phyloP scores from a whole-genome alignment of 257 asterid species.

The Fraxinus americana region DNA sequence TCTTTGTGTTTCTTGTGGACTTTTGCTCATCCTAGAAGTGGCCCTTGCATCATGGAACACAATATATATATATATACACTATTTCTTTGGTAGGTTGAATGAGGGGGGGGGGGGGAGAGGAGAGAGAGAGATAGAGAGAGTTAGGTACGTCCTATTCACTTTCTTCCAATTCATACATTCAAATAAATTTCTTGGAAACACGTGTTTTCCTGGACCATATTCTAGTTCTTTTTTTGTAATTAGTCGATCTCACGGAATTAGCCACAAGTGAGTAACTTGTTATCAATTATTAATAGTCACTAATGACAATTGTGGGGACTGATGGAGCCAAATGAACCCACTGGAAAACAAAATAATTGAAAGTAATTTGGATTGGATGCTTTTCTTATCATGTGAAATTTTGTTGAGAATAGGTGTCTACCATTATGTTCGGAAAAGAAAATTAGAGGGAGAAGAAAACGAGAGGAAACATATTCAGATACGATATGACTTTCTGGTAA shows the following conservation, averaged over 20 bases:
- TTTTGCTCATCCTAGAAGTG: background rate
- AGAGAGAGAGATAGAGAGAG: too few species aligned
- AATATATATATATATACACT: too few species aligned
- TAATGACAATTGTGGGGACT: constrained; percentile 29
- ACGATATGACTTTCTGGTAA: background rate
- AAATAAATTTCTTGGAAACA: too few species aligned
- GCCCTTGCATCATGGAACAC: too few species aligned
- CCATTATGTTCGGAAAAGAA: constrained; percentile 15
- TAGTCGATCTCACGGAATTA: too few species aligned
- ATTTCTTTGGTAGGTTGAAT: too few species aligned
- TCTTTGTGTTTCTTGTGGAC: constrained; percentile 22
- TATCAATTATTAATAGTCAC: background rate
- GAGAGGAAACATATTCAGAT: background rate
- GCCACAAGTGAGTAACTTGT: too few species aligned
- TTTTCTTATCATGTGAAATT: constrained; percentile 52
- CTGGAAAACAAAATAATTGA: constrained; percentile 19
- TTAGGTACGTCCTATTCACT: too few species aligned
- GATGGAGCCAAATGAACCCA: constrained; percentile 17
- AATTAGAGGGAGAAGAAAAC: background rate
- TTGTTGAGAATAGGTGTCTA: constrained; percentile 30
- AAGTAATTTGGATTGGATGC: constrained; percentile 54
- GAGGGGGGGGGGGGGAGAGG: too few species aligned
- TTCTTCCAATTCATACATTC: too few species aligned
- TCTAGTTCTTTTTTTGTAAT: too few species aligned
- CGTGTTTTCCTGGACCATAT: too few species aligned